Conservation (phyloP, 257 asterid genomes). For the Misopates orontium region DNA sequence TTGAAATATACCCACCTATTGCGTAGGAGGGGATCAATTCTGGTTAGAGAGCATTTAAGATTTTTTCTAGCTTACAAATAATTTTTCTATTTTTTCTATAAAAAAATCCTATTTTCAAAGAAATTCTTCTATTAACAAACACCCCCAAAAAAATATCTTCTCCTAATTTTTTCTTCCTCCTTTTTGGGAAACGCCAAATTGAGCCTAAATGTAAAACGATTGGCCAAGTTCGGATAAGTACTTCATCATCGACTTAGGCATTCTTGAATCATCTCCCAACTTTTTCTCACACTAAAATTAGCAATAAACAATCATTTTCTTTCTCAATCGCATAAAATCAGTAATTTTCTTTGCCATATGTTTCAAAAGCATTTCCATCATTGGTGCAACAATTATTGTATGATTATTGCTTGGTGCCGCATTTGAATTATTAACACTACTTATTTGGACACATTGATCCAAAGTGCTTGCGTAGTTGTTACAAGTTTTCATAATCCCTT, state of each 20-base stretch:
- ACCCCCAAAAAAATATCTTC: no score
- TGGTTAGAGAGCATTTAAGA: no score
- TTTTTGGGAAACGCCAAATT: no score
- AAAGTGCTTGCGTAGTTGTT: slow-evolving; percentile 29
- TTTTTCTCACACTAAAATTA: slow-evolving; percentile 2
- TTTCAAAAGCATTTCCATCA: slow-evolving; percentile 23
- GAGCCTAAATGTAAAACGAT: not conserved
- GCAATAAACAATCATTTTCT: slow-evolving; percentile 6
- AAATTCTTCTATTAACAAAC: no score
- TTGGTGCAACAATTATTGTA: slow-evolving; percentile 28
- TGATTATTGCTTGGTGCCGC: slow-evolving; percentile 33
- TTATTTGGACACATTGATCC: slow-evolving; percentile 27
- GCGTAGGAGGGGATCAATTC: no score
- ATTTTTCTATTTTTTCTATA: no score
- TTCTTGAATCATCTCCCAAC: not conserved
- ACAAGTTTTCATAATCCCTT: not conserved
- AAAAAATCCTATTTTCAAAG: no score
- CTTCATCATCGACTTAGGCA: slow-evolving; percentile 7
- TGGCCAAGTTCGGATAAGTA: slow-evolving; percentile 25
- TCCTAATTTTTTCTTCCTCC: no score
- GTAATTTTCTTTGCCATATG: slow-evolving; percentile 11
- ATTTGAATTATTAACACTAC: slow-evolving; percentile 29
- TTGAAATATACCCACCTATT: no score
- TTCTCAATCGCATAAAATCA: slow-evolving; percentile 4
- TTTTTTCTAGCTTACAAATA: no score